Base-by-base conservation (phyloP, 2,329 filamentous ascomycete genomes). In the Aspergillus brasiliensis region DNA sequence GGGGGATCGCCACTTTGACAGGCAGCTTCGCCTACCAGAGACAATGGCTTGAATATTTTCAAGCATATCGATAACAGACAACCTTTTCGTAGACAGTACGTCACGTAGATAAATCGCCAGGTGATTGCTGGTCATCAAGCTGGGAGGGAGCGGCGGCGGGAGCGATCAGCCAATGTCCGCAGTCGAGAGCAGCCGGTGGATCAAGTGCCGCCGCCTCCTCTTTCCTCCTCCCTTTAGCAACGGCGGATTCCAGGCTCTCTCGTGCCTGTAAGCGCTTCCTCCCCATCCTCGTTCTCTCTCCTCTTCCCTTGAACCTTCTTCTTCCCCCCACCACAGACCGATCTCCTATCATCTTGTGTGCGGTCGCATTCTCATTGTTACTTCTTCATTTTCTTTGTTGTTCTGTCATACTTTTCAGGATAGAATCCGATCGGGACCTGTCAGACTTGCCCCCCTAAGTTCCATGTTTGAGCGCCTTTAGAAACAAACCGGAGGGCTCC, bases 241-340 rank as follows among this genome's bases (percentile, higher is more conserved):
- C 23, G 27, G 52, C 40, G 44, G 51, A 40, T 55, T 46, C 48
- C 44, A 51, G 49, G 56, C 53, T 38, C 38, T 38, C 38, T 46
- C 54, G 38, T 46, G 54, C 28, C 61, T 58, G 58, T 64, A 63
- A 63, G 59, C 60, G 65, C 65, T 61, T 59, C 51, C 57, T 60
- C 55, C 13, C 63, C 51, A 58, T 57, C 59, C 47, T 51, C 53
- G 28, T 34, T 57, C 57, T 52, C 37, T 54, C 61, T 63, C 53
- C 59, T 61, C 64, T 58, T 57, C 61, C 57, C 38, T 62, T 55
- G 19, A 56, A 49, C 58, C 59, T 62, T 55, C 31, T 34, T n/a
- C n/a, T n/a, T n/a, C n/a, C 31, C 31, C 13, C 55, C 61, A 40
- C 25, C 23, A 54, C 34, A 48, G 47, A 51, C 48, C 13, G 11